Evolutionary conservation across 345 rosid species (phyloP).

Genomic region (Microthlaspi erraticum): DNA sequence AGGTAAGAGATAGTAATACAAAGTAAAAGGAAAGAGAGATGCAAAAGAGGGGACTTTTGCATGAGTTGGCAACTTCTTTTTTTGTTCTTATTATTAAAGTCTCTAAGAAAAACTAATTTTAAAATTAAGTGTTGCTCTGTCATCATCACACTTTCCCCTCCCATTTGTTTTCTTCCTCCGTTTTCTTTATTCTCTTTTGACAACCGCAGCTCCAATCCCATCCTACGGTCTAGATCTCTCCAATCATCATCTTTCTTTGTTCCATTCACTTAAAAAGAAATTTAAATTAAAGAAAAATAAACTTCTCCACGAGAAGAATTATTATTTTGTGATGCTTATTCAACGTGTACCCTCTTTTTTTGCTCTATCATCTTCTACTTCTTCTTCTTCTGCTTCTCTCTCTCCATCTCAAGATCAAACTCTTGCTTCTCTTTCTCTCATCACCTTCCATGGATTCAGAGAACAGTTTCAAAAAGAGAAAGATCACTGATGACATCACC

Average conservation of each 20-base stretch:
- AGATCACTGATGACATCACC: constrained; percentile 29
- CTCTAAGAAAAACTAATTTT: constrained; percentile 2
- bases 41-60: constrained; percentile 42
- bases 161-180: constrained; percentile 40
- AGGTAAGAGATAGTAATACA: constrained; percentile 15
- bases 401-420: constrained; percentile 35
- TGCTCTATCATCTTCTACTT: constrained; percentile 41
- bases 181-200: constrained; percentile 43
- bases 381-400: constrained; percentile 10
- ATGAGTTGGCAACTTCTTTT: constrained; percentile 44
- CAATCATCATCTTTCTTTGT: constrained; percentile 28
- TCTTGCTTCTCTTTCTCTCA: constrained; percentile 22
- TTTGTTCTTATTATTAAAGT: constrained; percentile 35
- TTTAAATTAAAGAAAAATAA: neutral
- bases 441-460: constrained; percentile 47
- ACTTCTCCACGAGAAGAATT: constrained; percentile 37
- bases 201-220: constrained; percentile 32
- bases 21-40: constrained; percentile 42
- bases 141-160: constrained; percentile 44
- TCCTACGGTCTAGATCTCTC: constrained; percentile 47
- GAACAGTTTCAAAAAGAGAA: constrained; percentile 41
- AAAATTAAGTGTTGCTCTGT: constrained; percentile 40
- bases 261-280: constrained; percentile 10
- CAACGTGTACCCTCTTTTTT: constrained; percentile 48
- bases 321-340: constrained; percentile 54